Base-by-base conservation (phyloP, 768 basidiomycete species). In the Coprinopsis strossmayeri region DNA sequence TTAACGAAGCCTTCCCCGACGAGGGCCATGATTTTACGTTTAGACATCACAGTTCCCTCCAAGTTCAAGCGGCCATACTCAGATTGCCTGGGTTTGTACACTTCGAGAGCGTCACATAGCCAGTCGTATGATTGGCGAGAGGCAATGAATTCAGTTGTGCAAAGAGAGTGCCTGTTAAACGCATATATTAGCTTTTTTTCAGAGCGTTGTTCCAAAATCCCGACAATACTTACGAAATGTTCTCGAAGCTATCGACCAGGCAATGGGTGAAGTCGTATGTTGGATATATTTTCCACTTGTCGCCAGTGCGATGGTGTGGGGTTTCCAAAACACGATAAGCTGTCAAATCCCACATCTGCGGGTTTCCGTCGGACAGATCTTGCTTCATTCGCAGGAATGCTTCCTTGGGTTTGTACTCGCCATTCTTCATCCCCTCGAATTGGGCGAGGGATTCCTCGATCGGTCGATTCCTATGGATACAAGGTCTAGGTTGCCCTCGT, bases 221-320 rank as follows among this genome's bases (percentile, higher is more conserved):
- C n/a, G n/a, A n/a, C n/a, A n/a, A 15, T 7, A 81, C 94, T 64
- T 60, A 97, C 96, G 94, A 91, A 54, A 99, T 97, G 64, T 98
- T 96, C 66, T 99, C 96, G 61, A 99, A 87, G 59, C 94, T 97
- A 77, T 99, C 96, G 47, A 91, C 89, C 46, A 99, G 69, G 68
- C 96, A 98, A 70, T 99, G 96, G 0, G 96, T 96, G 64, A 95
- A 98, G 64, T 99, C 96, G 63, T 99, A 99, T 0, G 94, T 97
- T 2, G 95, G 95, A 65, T 99, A 99, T 52, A 99, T 91, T 61
- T 79, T 89, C 96, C 96, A 99, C 60, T 86, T 88, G 63, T 85
- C 82, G 9, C 82, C 81, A 1, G 96, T 98, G 20, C 96, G 81
- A 60, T 98, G 95, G 65, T 99, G 96, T 25, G 88, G 82, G 1